A percentile compares a stretch with the other conserved stretches of the same genome.
Conservation (phyloP, 306 rosid species). For the Medicago ruthenica region DNA sequence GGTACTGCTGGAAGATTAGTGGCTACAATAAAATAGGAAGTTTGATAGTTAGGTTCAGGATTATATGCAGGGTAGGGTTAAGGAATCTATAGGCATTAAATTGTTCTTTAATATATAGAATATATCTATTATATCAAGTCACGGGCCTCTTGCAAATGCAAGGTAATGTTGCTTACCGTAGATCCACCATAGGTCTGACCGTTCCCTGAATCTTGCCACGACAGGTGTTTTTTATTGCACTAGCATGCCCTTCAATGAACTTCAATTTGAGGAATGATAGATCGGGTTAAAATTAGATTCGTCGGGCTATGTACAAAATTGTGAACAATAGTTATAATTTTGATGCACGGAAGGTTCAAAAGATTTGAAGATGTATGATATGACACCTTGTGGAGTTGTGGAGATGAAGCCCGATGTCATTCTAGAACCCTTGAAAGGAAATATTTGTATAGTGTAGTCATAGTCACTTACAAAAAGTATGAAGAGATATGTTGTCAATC, state of each 20-base stretch:
- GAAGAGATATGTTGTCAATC: constrained; percentile 1
- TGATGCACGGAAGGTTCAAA: constrained; percentile 31
- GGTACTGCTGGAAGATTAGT: constrained; percentile 26
- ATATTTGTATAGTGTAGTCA: constrained; percentile 13
- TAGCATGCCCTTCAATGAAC: neutral
- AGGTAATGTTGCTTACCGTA: neutral
- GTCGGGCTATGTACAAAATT: constrained; percentile 1
- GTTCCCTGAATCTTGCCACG: neutral
- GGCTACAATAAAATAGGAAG: constrained; percentile 11
- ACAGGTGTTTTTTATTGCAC: too few species aligned
- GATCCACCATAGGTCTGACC: neutral
- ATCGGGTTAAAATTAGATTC: constrained; percentile 30
- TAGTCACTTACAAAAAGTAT: neutral
- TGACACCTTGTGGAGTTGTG: neutral
- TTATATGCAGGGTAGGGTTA: constrained; percentile 25
- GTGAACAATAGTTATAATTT: constrained; percentile 4
- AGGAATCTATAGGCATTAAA: constrained; percentile 13
- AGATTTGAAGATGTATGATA: constrained; percentile 15
- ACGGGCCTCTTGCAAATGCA: constrained; percentile 1
- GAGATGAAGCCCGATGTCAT: constrained; percentile 9
- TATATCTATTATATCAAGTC: constrained; percentile 13
- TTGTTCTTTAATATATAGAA: neutral
- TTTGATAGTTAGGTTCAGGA: constrained; percentile 23
- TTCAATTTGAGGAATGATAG: constrained; percentile 9
- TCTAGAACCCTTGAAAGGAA: constrained; percentile 21